These are phyloP conservation scores for Thielaviopsis populi DNA, from an alignment of 2,329 filamentous ascomycete species.

Conservation along the genomic window DNA sequence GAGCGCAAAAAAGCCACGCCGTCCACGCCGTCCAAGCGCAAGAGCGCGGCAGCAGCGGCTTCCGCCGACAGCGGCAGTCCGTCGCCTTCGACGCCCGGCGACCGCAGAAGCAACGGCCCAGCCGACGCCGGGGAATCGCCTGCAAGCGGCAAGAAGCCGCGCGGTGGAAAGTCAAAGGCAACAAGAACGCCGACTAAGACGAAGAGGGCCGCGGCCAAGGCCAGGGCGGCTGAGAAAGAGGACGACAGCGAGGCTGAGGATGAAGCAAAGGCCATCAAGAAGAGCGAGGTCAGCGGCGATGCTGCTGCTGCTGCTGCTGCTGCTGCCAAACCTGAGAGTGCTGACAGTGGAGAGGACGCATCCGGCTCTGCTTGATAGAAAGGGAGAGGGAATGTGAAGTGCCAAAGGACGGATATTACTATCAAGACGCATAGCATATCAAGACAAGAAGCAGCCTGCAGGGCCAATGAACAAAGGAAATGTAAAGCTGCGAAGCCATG, in stretches of 20 bases:
- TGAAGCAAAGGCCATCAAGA: neutral
- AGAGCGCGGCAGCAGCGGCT: neutral
- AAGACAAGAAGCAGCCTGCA: neutral
- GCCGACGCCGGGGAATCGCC: neutral
- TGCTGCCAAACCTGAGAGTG: neutral
- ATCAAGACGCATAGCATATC: neutral
- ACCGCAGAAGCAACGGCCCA: neutral
- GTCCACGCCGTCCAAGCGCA: neutral
- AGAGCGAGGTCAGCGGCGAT: neutral
- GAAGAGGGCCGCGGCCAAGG: neutral
- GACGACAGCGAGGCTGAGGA: neutral
- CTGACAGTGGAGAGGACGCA: neutral
- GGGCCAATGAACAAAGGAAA: constrained; percentile 9
- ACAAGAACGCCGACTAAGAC: neutral
- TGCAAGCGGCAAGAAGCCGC: neutral
- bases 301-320: neutral
- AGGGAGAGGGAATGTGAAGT: neutral
- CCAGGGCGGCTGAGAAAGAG: neutral
- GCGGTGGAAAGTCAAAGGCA: neutral
- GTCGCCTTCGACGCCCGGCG: too few species aligned
- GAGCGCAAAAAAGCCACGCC: neutral
- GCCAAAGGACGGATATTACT: neutral
- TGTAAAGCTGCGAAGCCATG: neutral
- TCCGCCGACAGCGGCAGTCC: neutral
- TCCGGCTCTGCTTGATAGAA: neutral